Conservation (phyloP, 129 eudicot genomes). For the Rutidosis leptorrhynchoides region DNA sequence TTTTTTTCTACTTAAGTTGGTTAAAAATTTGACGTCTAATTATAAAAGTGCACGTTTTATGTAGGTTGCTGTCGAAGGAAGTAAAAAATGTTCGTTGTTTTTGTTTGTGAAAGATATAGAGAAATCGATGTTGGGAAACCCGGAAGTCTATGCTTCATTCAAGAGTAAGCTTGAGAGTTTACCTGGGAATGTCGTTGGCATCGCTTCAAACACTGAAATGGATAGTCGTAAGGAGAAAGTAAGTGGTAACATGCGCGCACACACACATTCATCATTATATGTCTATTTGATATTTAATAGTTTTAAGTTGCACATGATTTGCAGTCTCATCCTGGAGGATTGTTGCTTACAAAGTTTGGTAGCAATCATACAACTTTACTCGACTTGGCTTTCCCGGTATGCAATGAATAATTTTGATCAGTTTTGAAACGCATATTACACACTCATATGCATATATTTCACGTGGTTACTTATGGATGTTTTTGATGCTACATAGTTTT, state of each 20-base stretch:
- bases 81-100: slow-evolving; percentile 57
- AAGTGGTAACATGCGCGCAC: slow-evolving; percentile 19
- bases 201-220: slow-evolving; percentile 73
- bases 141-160: slow-evolving; percentile 68
- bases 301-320: too few species aligned
- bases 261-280: too few species aligned
- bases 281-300: background rate
- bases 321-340: slow-evolving; percentile 90
- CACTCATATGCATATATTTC: background rate
- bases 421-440: background rate
- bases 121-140: slow-evolving; percentile 74
- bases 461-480: too few species aligned
- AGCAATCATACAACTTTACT: slow-evolving; percentile 76
- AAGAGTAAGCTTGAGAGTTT: slow-evolving; percentile 66
- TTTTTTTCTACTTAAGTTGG: background rate
- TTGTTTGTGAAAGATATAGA: slow-evolving; percentile 79
- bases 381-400: slow-evolving; percentile 87
- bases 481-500: too few species aligned
- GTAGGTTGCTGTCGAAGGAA: slow-evolving; percentile 75
- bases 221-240: slow-evolving; percentile 91
- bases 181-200: slow-evolving; percentile 70
- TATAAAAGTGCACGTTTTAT: slow-evolving; percentile 10
- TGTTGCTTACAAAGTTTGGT: slow-evolving; percentile 78
- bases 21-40: background rate
- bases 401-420: slow-evolving; percentile 2